Evolutionary conservation across 1,284 basidiomycete genomes (phyloP), one percentile per base, ranked within the genome.

Genomic region (Trametes hirsuta): DNA sequence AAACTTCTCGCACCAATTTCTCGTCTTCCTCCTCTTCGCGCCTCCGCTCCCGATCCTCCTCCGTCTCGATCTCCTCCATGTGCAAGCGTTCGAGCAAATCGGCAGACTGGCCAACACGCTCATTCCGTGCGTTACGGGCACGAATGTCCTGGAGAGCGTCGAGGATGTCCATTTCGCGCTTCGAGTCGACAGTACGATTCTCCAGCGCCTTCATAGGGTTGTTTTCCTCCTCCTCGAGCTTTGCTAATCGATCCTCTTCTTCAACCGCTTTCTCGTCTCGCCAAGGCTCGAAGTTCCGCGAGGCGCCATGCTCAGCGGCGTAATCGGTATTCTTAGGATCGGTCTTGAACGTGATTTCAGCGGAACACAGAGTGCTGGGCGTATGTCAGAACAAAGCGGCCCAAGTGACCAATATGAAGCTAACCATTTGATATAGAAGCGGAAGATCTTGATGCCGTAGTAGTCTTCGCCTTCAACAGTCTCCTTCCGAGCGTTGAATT

Each of bases 291-390:
- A 97, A 97, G 72, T 97, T 98, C 18, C 95, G 86, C 8, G 90
- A 93, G 25, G 95, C 95, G 36, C 95, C 95, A 71, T 97, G 95
- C 74, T 98, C 95, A 41, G 92, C 93, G 12, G 82, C 66, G 70
- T 97, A 98, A 75, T 98, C 95, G 1, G 95, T 97, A 71, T 97
- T 98, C 83, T 97, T 97, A 9, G 97, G 97, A 74, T 99, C 97
- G 0, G 97, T 99, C 76, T 98, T 98, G 87, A 99, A 99, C 0
- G 97, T 99, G 67, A 99, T 98, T 74, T 99, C 97, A 8, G 96
- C 93, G 2, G 95, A 97, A 74, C 95, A 98, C 47, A 94, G 79
- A 6, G 94, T 95, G 71, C 95, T 91, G 34, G 3, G 10, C 37
- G 2, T 1, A 11, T 6, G 35, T 58, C 2, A 62, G 49, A 6